Base-by-base conservation (phyloP, 495 filamentous ascomycete genomes). In the Trypethelium eluteriae region DNA sequence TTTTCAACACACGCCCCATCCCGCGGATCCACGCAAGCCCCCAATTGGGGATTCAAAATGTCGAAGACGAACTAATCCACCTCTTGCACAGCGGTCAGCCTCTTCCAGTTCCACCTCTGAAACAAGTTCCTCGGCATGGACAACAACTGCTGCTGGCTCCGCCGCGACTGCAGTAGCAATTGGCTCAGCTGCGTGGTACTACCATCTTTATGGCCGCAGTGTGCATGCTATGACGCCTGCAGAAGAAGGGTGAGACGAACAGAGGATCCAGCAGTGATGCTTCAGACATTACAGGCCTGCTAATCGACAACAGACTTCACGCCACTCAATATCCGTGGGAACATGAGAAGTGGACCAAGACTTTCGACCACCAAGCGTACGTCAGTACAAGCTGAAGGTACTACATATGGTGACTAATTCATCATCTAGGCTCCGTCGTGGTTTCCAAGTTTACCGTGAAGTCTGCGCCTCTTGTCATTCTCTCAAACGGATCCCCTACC, bases 381-480 rank as follows among this genome's bases (percentile, higher is more conserved):
- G 90, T 82, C 62, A 63, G 59, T 47, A 25, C 25, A 41, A 46
- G 53, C 7, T 35, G 6, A 18, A 10, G 49, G n/a, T n/a, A 32
- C 5, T 14, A 18, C 1, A 35, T 18, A 18, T 32, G 32, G 5
- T 35, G 62, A 18, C 69, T 47, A 50, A 10, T 56, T 18, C 14
- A 25, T 35, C 38, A 12, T 70, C 18, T 67, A 96, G 93, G 72
- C 92, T 99, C 72, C 94, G 95, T 74, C 93, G 95, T 81, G 95
- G 95, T 80, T 98, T 99, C 87, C 95, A 96, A 82, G 95, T 99
- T 75, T 99, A 99, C 85, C 92, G 88, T 73, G 95, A 99, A 80
- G 95, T 99, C 72, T 99, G 95, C 84, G 85, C 93, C 62, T 88
- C 90, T 67, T 99, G 95, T 84, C 95, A 99, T 84, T 98, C 95